Percentiles rank a stretch among this genome's conserved stretches.
These are phyloP conservation scores for Mortierella sp. DNA, from an alignment of 371 early-diverging fungal species.

Conservation along the genomic window DNA sequence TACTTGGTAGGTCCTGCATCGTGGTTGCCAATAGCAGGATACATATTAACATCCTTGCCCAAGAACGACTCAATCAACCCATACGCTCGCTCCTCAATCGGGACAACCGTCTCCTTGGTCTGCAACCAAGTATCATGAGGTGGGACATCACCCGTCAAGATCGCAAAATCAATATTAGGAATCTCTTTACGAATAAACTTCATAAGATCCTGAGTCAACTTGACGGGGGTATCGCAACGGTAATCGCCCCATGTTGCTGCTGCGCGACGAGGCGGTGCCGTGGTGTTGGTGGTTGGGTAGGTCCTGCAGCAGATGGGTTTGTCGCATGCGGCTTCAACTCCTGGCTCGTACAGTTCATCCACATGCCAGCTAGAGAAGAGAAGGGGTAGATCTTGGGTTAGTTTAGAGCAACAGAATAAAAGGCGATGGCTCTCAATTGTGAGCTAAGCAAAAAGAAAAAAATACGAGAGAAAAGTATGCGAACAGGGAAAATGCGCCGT, in stretches of 20 bases:
- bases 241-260: constrained; percentile 61
- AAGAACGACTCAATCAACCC: constrained; percentile 57
- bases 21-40: constrained; percentile 75
- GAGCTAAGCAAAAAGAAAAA: background rate
- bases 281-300: constrained; percentile 33
- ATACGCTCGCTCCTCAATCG: constrained; percentile 61
- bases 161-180: constrained; percentile 63
- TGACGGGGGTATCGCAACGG: constrained; percentile 65
- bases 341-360: constrained; percentile 68
- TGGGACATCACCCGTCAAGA: constrained; percentile 74
- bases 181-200: constrained; percentile 56
- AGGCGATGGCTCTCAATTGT: background rate
- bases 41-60: constrained; percentile 56
- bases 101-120: constrained; percentile 37
- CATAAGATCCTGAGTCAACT: constrained; percentile 64
- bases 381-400: background rate
- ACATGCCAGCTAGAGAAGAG: constrained; percentile 64
- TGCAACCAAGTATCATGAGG: constrained; percentile 73
- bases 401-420: background rate
- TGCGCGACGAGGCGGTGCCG: constrained; percentile 4
- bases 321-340: constrained; percentile 66
- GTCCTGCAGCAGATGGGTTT: constrained; percentile 72
- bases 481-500: background rate
- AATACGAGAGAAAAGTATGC: background rate
- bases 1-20: constrained; percentile 51